phyloP scores from a whole-genome alignment of 495 filamentous ascomycete genomes.

The Aspergillus saccharolyticus region DNA sequence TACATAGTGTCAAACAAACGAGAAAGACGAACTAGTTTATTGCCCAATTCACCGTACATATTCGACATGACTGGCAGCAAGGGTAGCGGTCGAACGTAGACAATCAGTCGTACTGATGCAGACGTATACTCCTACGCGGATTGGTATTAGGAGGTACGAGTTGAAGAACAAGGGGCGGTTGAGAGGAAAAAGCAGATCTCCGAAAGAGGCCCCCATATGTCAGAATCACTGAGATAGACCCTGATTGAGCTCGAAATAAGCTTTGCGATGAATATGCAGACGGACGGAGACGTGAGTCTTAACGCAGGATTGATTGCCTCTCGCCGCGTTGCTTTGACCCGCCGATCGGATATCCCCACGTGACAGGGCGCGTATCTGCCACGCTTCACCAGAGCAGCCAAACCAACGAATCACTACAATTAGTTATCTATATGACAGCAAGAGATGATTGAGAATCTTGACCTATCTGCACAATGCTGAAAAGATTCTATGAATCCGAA shows the following conservation, averaged over 20 bases:
- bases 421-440: no score
- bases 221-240: no score
- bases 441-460: no score
- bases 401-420: no score
- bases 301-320: background rate
- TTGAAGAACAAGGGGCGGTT: background rate
- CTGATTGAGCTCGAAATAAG: background rate
- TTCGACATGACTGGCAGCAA: background rate
- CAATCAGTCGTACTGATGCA: background rate
- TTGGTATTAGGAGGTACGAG: background rate
- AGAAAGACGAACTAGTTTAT: constrained; percentile 61
- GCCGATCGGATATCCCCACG: constrained; percentile 1
- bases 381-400: background rate
- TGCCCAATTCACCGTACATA: constrained; percentile 91
- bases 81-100: background rate
- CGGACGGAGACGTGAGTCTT: background rate
- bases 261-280: background rate
- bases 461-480: no score
- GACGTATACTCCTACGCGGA: background rate
- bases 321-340: constrained; percentile 1
- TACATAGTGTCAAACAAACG: background rate
- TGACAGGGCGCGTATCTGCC: constrained; percentile 1
- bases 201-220: background rate
- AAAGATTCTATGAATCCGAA: background rate
- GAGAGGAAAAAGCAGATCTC: background rate